These are phyloP conservation scores for Sclerotinia trifoliorum DNA, from an alignment of 2,329 filamentous ascomycete species.

Conservation along the genomic window DNA sequence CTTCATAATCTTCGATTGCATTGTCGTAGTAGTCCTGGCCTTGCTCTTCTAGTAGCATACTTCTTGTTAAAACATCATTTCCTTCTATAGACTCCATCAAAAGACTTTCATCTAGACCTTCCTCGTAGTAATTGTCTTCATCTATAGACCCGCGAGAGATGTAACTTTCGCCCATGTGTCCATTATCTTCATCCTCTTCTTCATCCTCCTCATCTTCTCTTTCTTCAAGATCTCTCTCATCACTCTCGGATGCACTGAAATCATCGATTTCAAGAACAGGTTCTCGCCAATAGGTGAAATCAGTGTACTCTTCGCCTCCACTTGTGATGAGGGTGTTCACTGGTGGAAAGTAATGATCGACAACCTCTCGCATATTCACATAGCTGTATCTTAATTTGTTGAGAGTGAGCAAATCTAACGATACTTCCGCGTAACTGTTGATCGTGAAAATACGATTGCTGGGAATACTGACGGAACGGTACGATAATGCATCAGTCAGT, in stretches of 20 bases:
- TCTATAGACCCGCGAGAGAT: slow-evolving; percentile 53
- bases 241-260: slow-evolving; percentile 79
- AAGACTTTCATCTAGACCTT: slow-evolving; percentile 36
- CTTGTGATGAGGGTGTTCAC: slow-evolving; percentile 82
- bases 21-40: slow-evolving; percentile 14
- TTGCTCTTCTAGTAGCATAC: slow-evolving; percentile 38
- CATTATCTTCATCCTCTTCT: slow-evolving; percentile 50
- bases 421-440: slow-evolving; percentile 96
- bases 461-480: slow-evolving; percentile 93
- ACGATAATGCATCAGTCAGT: slow-evolving; percentile 92
- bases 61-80: slow-evolving; percentile 32
- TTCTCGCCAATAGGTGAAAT: slow-evolving; percentile 96
- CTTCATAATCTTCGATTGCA: slow-evolving; percentile 23
- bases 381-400: slow-evolving; percentile 97
- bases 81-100: slow-evolving; percentile 34
- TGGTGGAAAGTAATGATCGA: slow-evolving; percentile 97
- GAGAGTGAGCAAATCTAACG: slow-evolving; percentile 80
- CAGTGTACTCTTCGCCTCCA: slow-evolving; percentile 91
- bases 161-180: slow-evolving; percentile 56
- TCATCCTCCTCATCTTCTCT: slow-evolving; percentile 52
- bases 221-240: slow-evolving; percentile 54
- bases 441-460: slow-evolving; percentile 96
- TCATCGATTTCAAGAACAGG: slow-evolving; percentile 79
- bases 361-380: slow-evolving; percentile 93
- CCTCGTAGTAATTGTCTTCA: slow-evolving; percentile 43